Percentiles rank a stretch among this genome's conserved stretches.
Evolutionary conservation across 768 basidiomycete species (phyloP).

Genomic region (Lentinus brumalis): DNA sequence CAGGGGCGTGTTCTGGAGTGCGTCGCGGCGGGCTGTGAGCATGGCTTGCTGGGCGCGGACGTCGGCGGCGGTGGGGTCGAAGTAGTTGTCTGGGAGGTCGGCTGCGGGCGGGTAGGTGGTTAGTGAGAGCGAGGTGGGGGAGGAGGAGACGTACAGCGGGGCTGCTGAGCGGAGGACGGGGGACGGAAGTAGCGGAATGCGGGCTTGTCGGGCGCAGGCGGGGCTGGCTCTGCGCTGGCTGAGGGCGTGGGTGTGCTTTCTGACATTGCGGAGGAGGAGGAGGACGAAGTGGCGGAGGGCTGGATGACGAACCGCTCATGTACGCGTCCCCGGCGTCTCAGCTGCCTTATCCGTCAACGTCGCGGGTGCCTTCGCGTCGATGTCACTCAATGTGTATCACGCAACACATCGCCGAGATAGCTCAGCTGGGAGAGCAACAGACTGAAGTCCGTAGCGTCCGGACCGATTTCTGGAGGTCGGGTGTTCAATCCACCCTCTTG

Average conservation of each 20-base stretch:
- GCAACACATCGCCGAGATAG: slow-evolving; percentile 29
- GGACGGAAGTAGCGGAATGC: slow-evolving; percentile 25
- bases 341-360: no score
- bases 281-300: neutral
- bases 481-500: no score
- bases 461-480: no score
- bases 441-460: slow-evolving; percentile 29
- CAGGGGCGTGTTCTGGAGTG: slow-evolving; percentile 70
- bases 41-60: slow-evolving; percentile 67
- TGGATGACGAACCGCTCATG: no score
- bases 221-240: neutral
- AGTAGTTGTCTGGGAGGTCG: slow-evolving; percentile 72
- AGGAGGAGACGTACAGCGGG: slow-evolving; percentile 16
- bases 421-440: slow-evolving; percentile 40
- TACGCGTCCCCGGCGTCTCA: no score
- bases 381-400: no score
- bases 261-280: neutral
- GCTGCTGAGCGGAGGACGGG: slow-evolving; percentile 15
- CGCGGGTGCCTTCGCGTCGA: no score
- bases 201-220: neutral
- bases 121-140: neutral
- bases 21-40: slow-evolving; percentile 59
- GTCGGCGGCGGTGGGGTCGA: slow-evolving; percentile 70
- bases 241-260: neutral
- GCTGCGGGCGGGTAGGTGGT: slow-evolving; percentile 29